Evolutionary conservation across 257 asterid genomes (phyloP).

Genomic region (Salvia hispanica): DNA sequence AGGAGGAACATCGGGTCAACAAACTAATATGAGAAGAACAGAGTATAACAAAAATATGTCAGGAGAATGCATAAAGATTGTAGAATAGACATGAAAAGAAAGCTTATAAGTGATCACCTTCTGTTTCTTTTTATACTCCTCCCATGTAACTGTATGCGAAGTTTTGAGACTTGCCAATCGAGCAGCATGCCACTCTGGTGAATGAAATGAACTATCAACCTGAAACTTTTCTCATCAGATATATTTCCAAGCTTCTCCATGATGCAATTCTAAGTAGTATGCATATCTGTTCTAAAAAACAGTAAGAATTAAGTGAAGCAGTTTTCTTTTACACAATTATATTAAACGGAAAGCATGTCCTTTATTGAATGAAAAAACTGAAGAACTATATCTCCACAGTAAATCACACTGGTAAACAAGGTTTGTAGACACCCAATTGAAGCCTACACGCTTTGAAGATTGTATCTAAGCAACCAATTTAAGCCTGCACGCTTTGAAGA

Average conservation of each 20-base stretch:
- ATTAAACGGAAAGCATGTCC: background rate
- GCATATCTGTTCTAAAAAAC: background rate
- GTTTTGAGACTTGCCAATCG: constrained; percentile 97
- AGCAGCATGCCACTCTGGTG: constrained; percentile 99
- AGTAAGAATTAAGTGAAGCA: background rate
- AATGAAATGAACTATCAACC: constrained; percentile 99
- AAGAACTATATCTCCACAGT: background rate
- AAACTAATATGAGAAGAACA: background rate
- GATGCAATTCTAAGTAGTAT: constrained; percentile 5
- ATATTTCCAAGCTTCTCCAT: constrained; percentile 33
- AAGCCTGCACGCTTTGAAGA: background rate
- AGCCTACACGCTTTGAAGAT: background rate
- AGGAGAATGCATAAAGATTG: constrained; percentile 11
- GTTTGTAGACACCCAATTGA: background rate
- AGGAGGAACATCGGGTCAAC: background rate
- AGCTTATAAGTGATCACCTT: constrained; percentile 53
- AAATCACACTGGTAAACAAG: constrained; percentile 4
- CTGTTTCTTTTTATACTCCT: constrained; percentile 92
- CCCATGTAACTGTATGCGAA: constrained; percentile 95
- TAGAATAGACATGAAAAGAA: constrained; percentile 11
- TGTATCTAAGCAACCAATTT: background rate
- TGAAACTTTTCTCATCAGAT: constrained; percentile 81
- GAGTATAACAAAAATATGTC: background rate
- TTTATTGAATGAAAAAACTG: background rate
- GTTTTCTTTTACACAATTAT: background rate